Conservation (phyloP, 768 basidiomycete species). For the Naganishia friedmannii region DNA sequence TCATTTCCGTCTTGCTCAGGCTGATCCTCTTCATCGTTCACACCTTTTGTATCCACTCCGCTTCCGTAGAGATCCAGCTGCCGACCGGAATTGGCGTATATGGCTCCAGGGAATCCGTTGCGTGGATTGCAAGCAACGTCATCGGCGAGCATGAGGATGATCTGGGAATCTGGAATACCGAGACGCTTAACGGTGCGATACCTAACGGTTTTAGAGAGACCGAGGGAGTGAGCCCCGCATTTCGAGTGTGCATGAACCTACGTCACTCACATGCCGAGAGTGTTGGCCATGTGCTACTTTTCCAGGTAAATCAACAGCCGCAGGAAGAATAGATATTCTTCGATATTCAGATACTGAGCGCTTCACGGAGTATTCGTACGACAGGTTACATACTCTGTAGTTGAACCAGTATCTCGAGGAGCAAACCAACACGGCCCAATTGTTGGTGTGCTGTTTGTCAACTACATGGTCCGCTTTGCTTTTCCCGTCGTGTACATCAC, state of each 20-base stretch:
- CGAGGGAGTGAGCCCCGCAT: not conserved
- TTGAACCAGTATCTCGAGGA: constrained; percentile 98
- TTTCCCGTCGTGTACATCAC: constrained; percentile 4
- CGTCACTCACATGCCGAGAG: constrained; percentile 77
- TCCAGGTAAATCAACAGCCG: not conserved
- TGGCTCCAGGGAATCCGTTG: constrained; percentile 85
- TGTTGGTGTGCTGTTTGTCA: constrained; percentile 72
- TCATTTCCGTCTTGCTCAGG: not conserved
- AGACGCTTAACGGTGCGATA: constrained; percentile 97
- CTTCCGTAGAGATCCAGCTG: constrained; percentile 80
- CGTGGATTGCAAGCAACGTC: constrained; percentile 90
- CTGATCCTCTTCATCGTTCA: not conserved
- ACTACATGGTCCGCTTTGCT: constrained; percentile 26
- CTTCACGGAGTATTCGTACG: not conserved
- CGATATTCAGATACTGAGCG: not conserved
- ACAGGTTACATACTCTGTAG: constrained; percentile 68
- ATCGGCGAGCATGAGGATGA: constrained; percentile 98
- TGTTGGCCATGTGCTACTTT: constrained; percentile 91
- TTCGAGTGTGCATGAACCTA: not conserved
- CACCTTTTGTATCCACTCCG: constrained; percentile 21
- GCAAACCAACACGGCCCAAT: constrained; percentile 97
- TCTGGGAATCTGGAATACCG: constrained; percentile 96
- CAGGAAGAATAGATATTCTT: not conserved
- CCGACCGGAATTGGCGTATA: constrained; percentile 82
- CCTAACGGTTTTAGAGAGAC: constrained; percentile 55